These are phyloP conservation scores for Nyctanthes arbortristis DNA, from an alignment of 257 asterid species.

Conservation along the genomic window DNA sequence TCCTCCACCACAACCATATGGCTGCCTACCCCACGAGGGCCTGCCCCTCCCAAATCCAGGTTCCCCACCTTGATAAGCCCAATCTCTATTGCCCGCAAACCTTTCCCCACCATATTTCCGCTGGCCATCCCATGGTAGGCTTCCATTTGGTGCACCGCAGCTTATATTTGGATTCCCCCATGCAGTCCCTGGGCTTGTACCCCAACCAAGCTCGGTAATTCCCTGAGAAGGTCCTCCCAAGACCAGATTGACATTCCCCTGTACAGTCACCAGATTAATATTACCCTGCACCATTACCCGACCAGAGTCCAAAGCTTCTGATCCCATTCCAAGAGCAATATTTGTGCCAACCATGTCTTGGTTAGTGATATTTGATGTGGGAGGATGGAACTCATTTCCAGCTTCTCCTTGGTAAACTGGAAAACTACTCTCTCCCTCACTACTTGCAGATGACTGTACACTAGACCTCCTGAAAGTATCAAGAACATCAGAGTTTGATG, in stretches of 20 bases:
- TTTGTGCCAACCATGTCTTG: conserved; percentile 40
- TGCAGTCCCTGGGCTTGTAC: conserved; percentile 38
- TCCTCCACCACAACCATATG: conserved; percentile 52
- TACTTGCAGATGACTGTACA: conserved; percentile 77
- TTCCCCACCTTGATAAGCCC: conserved; percentile 59
- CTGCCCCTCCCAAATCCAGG: conserved; percentile 64
- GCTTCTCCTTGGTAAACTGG: conserved; percentile 41
- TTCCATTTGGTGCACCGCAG: conserved; percentile 47
- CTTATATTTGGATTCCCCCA: conserved; percentile 61
- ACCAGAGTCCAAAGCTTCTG: conserved; percentile 50
- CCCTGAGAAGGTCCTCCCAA: conserved; percentile 74
- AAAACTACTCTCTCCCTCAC: conserved; percentile 69
- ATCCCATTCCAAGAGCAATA: conserved; percentile 30
- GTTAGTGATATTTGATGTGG: conserved; percentile 32
- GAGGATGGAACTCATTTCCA: conserved; percentile 52
- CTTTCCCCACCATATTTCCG: conserved; percentile 68
- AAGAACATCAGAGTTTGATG: conserved; percentile 35
- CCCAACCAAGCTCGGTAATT: conserved; percentile 47
- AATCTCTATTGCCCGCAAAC: conserved; percentile 63
- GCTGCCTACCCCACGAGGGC: conserved; percentile 69
- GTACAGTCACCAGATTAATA: conserved; percentile 62
- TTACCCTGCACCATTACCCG: conserved; percentile 70
- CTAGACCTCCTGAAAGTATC: conserved; percentile 54
- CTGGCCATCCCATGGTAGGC: conserved; percentile 67
- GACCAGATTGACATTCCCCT: conserved; percentile 68